Conservation (phyloP, 2,329 filamentous ascomycete species). For the Saccharata proteae region DNA sequence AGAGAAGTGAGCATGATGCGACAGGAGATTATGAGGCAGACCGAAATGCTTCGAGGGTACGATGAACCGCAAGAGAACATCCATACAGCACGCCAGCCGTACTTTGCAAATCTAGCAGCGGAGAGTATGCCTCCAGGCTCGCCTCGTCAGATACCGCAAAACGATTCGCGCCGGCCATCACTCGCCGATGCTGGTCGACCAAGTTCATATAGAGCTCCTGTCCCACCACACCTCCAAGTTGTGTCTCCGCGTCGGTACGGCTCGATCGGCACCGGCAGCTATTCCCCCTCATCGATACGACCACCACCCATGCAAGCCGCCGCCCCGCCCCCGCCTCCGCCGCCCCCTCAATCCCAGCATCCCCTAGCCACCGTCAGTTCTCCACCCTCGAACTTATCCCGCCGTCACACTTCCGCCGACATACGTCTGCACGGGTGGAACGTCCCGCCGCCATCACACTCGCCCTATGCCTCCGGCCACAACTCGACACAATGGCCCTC, state of each 20-base stretch:
- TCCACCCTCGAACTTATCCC: conserved; percentile 55
- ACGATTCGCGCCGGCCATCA: conserved; percentile 65
- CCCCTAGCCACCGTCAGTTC: conserved; percentile 44
- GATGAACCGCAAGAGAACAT: conserved; percentile 54
- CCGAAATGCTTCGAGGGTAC: conserved; percentile 43
- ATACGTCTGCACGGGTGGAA: conserved; percentile 63
- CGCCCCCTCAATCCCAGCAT: conserved; percentile 51
- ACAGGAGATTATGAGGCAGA: conserved; percentile 49
- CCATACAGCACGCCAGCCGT: conserved; percentile 42
- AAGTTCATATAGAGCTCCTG: conserved; percentile 52
- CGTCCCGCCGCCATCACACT: conserved; percentile 43
- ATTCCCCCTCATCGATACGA: conserved; percentile 62
- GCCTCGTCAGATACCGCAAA: conserved; percentile 73
- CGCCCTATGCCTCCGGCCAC: conserved; percentile 55
- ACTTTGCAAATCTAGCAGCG: conserved; percentile 29
- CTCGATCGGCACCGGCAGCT: conserved; percentile 62
- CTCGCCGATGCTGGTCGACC: conserved; percentile 49
- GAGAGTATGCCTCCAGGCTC: conserved; percentile 61
- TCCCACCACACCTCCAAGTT: conserved; percentile 64
- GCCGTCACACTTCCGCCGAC: conserved; percentile 89
- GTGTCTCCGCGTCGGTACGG: conserved; percentile 72
- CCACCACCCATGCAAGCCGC: conserved; percentile 52
- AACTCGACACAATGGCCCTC: conserved; percentile 54
- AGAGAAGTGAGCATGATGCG: conserved; percentile 43
- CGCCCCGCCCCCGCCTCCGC: conserved; percentile 49